These are phyloP conservation scores for Hymenoscyphus salicellus DNA, from an alignment of 2,329 filamentous ascomycete species.

Conservation along the genomic window DNA sequence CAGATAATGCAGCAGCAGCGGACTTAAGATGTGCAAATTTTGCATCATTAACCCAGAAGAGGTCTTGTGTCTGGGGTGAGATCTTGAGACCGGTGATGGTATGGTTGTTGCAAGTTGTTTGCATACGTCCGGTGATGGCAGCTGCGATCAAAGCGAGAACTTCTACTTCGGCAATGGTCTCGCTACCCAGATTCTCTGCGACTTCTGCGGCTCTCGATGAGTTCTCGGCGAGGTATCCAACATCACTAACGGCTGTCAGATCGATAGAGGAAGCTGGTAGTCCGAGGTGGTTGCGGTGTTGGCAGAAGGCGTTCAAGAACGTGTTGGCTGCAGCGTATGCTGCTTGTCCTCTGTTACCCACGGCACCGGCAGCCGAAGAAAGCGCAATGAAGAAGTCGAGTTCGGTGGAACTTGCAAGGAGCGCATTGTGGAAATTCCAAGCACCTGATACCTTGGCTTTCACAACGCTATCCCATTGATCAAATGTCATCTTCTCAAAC, in stretches of 20 bases:
- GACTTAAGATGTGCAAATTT: constrained; percentile 20
- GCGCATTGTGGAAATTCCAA: constrained; percentile 28
- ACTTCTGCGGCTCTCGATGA: constrained; percentile 13
- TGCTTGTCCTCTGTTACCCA: constrained; percentile 32
- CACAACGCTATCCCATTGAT: constrained; percentile 37
- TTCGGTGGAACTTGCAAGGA: background rate
- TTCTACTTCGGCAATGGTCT: constrained; percentile 22
- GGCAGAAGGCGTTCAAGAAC: constrained; percentile 31
- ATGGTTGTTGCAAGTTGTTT: constrained; percentile 21
- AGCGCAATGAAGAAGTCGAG: constrained; percentile 38
- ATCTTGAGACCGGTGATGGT: constrained; percentile 26
- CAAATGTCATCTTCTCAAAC: constrained; percentile 32
- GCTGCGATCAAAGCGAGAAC: constrained; percentile 30
- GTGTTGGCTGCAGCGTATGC: constrained; percentile 37
- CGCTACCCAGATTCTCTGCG: constrained; percentile 18
- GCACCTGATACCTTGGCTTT: constrained; percentile 37
- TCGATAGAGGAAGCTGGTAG: constrained; percentile 26
- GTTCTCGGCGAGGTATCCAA: constrained; percentile 36
- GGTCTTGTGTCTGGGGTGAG: constrained; percentile 12
- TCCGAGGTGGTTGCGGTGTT: constrained; percentile 23
- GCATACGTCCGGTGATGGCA: constrained; percentile 28
- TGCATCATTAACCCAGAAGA: constrained; percentile 34
- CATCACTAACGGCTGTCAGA: constrained; percentile 24
- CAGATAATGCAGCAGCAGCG: constrained; percentile 7
- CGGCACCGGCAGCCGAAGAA: constrained; percentile 23